Evolutionary conservation across 1,139 yeast genomes (phyloP).

Genomic region (Hemisphaericaspora lyxosophila): DNA sequence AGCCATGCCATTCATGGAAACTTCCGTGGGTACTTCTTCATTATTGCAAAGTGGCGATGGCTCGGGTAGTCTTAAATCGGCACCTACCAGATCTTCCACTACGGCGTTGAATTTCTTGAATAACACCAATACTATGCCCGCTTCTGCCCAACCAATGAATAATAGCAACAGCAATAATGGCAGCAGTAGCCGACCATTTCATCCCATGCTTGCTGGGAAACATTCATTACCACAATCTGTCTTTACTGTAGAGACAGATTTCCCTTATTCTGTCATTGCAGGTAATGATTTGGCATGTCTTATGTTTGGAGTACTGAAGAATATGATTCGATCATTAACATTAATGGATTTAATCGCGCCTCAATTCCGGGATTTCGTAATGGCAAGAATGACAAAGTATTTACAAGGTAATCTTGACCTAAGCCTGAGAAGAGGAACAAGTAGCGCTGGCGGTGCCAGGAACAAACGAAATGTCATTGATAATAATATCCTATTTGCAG

Average conservation of each 20-base stretch:
- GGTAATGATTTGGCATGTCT: conserved; percentile 89
- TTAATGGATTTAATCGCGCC: conserved; percentile 78
- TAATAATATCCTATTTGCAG: conserved; percentile 44
- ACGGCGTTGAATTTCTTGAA: conserved; percentile 30
- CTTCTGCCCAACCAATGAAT: conserved; percentile 9
- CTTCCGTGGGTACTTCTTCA: conserved; percentile 45
- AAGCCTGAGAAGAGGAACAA: conserved; percentile 6
- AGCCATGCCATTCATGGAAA: conserved; percentile 73
- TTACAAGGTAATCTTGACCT: conserved; percentile 19
- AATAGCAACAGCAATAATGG: conserved; percentile 18
- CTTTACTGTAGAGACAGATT: conserved; percentile 72
- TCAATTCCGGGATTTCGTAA: conserved; percentile 66
- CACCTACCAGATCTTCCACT: conserved; percentile 24
- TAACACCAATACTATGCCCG: conserved; percentile 6
- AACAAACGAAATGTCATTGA: conserved; percentile 8
- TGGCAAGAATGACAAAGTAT: conserved; percentile 49
- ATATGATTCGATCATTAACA: conserved; percentile 60
- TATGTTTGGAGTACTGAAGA: conserved; percentile 77
- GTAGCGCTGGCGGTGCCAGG: conserved; percentile 7
- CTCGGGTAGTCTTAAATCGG: conserved; percentile 6
- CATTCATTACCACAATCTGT: conserved; percentile 76
- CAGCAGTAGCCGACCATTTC: conserved; percentile 48
- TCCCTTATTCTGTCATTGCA: conserved; percentile 80
- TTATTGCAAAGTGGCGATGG: conserved; percentile 19
- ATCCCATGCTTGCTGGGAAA: conserved; percentile 61